Evolutionary conservation across 179 eudicot genomes (phyloP).

Genomic region (Heliamphora pulchella): DNA sequence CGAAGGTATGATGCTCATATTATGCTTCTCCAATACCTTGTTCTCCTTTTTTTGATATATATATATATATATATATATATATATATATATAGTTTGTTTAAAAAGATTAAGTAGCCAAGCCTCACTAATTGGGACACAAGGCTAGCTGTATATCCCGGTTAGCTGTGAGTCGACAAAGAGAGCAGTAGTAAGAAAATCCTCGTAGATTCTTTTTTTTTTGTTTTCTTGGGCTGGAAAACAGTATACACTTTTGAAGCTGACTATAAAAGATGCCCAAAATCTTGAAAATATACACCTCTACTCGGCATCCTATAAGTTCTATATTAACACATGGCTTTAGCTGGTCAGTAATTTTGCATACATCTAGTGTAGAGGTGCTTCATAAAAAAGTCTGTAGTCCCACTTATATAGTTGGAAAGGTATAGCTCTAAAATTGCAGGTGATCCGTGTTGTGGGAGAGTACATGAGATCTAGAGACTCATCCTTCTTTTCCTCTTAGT

Average conservation of each 20-base stretch:
- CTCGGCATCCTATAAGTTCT: not conserved
- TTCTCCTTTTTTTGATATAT: not conserved
- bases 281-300: not conserved
- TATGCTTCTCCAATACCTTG: not conserved
- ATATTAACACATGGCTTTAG: not conserved
- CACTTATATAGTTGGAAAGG: not conserved
- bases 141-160: no score
- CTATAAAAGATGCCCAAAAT: conserved; percentile 7
- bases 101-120: no score
- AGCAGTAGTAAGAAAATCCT: no score
- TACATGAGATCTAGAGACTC: not conserved
- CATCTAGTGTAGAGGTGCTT: not conserved
- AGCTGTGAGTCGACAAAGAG: no score
- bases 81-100: no score
- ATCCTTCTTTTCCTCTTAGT: not conserved
- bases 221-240: not conserved
- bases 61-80: no score
- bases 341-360: not conserved
- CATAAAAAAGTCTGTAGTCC: not conserved
- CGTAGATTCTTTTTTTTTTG: no score
- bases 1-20: conserved; percentile 52
- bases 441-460: not conserved
- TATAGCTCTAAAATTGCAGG: not conserved
- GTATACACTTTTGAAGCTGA: not conserved
- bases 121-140: no score